phyloP scores from a whole-genome alignment of 768 basidiomycete genomes.

The Kondoa subrosea region DNA sequence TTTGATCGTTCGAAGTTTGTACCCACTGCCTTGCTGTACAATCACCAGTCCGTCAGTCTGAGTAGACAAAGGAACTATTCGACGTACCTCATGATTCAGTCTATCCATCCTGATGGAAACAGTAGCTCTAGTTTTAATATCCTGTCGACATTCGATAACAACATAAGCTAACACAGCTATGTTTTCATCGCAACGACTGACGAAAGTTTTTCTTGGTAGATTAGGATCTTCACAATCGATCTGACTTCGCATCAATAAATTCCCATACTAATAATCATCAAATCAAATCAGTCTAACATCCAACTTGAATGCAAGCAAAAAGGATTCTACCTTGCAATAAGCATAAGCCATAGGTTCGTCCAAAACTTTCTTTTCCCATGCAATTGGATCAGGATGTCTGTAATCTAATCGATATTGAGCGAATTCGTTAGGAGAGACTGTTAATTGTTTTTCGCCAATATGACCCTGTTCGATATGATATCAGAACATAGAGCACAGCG shows the following conservation, averaged over 20 bases:
- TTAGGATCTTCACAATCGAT: slow-evolving; percentile 67
- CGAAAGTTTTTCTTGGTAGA: slow-evolving; percentile 71
- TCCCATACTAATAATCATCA: slow-evolving; percentile 32
- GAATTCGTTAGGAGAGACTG: slow-evolving; percentile 50
- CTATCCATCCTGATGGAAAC: slow-evolving; percentile 67
- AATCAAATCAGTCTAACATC: slow-evolving; percentile 1
- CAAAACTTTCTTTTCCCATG: background rate
- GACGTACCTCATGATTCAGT: slow-evolving; percentile 54
- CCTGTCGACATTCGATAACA: slow-evolving; percentile 28
- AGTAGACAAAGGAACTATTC: slow-evolving; percentile 11
- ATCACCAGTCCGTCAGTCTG: slow-evolving; percentile 40
- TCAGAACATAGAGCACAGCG: background rate
- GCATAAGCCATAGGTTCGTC: background rate
- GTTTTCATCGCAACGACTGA: background rate
- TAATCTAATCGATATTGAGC: slow-evolving; percentile 30
- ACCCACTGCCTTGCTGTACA: slow-evolving; percentile 2
- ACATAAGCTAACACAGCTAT: background rate
- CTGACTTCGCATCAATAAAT: slow-evolving; percentile 82
- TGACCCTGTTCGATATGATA: slow-evolving; percentile 45
- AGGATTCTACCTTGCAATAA: background rate
- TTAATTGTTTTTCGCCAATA: slow-evolving; percentile 74
- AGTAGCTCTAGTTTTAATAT: slow-evolving; percentile 85
- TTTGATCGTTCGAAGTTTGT: slow-evolving; percentile 1
- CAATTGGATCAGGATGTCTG: background rate
- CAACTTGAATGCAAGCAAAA: background rate